Conservation (phyloP, 768 basidiomycete species). For the Bullera alba region DNA sequence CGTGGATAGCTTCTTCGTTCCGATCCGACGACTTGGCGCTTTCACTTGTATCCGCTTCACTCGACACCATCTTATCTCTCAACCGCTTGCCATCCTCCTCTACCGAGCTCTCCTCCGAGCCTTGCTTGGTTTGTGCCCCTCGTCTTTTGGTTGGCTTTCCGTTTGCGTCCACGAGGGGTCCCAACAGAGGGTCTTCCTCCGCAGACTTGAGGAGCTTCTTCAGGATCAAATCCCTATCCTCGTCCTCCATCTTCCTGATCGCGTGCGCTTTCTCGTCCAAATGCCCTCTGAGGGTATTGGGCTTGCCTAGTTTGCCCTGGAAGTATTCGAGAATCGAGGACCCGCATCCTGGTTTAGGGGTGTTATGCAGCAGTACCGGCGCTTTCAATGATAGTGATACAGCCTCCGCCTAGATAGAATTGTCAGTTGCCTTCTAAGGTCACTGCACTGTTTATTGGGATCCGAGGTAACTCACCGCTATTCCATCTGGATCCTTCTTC, state of each 20-base stretch:
- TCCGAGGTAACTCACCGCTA: slow-evolving; percentile 56
- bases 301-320: slow-evolving; percentile 49
- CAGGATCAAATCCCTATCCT: slow-evolving; percentile 45
- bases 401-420: slow-evolving; percentile 75
- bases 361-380: slow-evolving; percentile 71
- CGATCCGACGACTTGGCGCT: too few species aligned
- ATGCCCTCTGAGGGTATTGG: slow-evolving; percentile 1
- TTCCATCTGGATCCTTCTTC: slow-evolving; percentile 58
- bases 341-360: slow-evolving; percentile 78
- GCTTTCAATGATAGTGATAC: slow-evolving; percentile 68
- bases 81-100: too few species aligned
- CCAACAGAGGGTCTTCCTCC: slow-evolving; percentile 45
- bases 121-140: slow-evolving; percentile 5
- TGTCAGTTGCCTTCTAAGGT: not conserved
- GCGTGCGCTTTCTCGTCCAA: slow-evolving; percentile 41
- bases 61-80: not conserved
- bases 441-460: not conserved
- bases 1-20: not conserved
- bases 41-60: not conserved
- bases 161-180: slow-evolving; percentile 40
- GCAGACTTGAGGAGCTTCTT: slow-evolving; percentile 9
- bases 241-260: slow-evolving; percentile 8
- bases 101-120: not conserved
- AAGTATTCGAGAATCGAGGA: slow-evolving; percentile 68
- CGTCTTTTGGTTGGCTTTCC: not conserved